Conservation (phyloP, 495 filamentous ascomycete species). For the Podospora pseudocomata region DNA sequence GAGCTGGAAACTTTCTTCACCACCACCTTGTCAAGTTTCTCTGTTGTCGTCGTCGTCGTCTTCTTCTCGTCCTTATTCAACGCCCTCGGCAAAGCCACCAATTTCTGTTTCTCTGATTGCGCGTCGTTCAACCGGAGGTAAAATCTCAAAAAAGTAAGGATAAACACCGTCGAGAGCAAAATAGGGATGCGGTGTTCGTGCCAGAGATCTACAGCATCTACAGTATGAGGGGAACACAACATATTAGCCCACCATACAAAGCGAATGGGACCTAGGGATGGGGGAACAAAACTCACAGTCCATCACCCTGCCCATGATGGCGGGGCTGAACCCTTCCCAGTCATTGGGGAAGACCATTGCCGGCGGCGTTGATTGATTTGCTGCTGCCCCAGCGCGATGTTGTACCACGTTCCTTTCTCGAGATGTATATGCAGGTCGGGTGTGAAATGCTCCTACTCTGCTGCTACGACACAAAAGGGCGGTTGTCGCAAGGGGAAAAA, state of each 20-base stretch:
- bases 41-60: neutral
- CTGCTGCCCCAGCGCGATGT: neutral
- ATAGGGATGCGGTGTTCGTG: slow-evolving; percentile 51
- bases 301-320: slow-evolving; percentile 4
- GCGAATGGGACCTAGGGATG: no score
- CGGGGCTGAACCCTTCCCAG: slow-evolving; percentile 14
- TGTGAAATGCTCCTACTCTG: neutral
- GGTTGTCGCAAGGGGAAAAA: neutral
- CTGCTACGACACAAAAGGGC: neutral
- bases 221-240: neutral
- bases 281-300: slow-evolving; percentile 11
- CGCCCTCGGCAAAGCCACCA: slow-evolving; percentile 26
- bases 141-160: slow-evolving; percentile 38
- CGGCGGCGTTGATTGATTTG: neutral
- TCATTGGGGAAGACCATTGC: slow-evolving; percentile 11
- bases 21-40: slow-evolving; percentile 16
- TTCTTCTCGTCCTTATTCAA: slow-evolving; percentile 29
- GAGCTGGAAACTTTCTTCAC: slow-evolving; percentile 11
- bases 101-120: slow-evolving; percentile 13
- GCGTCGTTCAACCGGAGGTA: slow-evolving; percentile 38
- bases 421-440: neutral
- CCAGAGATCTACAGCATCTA: slow-evolving; percentile 54
- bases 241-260: neutral
- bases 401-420: neutral
- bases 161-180: slow-evolving; percentile 41